These are phyloP conservation scores for Phytophthora brassicae DNA, from an alignment of 352 stramenopile genomes.

Conservation along the genomic window DNA sequence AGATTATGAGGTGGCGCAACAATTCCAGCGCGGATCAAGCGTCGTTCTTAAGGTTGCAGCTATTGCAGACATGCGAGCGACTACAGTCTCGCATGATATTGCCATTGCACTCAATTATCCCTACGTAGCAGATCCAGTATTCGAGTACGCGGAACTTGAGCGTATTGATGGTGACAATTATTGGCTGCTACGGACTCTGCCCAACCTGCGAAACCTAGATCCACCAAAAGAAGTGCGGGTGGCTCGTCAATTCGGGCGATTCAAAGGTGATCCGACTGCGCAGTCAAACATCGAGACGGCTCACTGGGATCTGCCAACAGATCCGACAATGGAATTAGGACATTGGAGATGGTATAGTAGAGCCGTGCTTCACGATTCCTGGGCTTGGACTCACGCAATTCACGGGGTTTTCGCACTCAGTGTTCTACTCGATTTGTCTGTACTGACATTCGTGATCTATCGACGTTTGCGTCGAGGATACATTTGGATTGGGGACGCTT, in stretches of 20 bases:
- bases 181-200: conserved; percentile 19
- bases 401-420: conserved; percentile 34
- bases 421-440: conserved; percentile 26
- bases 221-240: conserved; percentile 30
- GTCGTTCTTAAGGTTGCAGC: conserved; percentile 22
- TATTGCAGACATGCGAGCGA: conserved; percentile 30
- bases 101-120: conserved; percentile 32
- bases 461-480: conserved; percentile 30
- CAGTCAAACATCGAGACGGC: conserved; percentile 45
- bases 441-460: conserved; percentile 36
- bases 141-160: conserved; percentile 17
- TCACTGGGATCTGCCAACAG: conserved; percentile 24
- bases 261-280: conserved; percentile 28
- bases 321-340: conserved; percentile 24
- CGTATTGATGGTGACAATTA: conserved; percentile 25
- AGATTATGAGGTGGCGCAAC: conserved; percentile 26
- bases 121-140: conserved; percentile 23
- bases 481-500: conserved; percentile 47
- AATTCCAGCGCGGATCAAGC: conserved; percentile 24
- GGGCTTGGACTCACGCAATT: conserved; percentile 45
- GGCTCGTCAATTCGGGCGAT: conserved; percentile 39
- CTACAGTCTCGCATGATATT: conserved; percentile 23
- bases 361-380: conserved; percentile 41
- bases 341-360: conserved; percentile 33
- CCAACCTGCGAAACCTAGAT: conserved; percentile 7